Base-by-base conservation (phyloP, 371 early-diverging fungal genomes). In the Lichtheimia corymbifera region DNA sequence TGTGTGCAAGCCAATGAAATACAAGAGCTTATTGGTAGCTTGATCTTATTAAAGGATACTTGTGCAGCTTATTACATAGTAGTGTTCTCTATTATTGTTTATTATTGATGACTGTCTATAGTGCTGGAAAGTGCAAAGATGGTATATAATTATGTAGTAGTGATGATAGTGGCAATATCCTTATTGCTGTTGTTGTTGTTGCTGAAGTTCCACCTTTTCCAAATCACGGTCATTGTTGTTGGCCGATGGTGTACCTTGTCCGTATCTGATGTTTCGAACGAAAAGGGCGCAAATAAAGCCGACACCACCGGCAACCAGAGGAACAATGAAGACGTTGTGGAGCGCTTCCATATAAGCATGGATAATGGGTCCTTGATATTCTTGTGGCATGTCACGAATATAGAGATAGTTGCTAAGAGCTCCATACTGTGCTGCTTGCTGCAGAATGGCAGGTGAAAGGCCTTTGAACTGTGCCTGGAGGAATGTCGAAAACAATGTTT, bases 321-420 rank as follows among this genome's bases (percentile, higher is more conserved):
- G 79, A 3, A 86, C 76, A 20, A 77, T 67, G 68, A 90, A 92
- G 4, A 86, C 74, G 17, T 66, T 69, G 35, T 77, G 80, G 35
- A 92, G 62, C 0, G 89, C 83, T 6, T 65, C 13, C 42, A 81
- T 84, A 61, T 87, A 91, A 1, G 82, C 81, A 50, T 80, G 65
- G 50, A 89, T 71, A 22, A 89, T 67, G 47, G 70, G 63, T 0
- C 20, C 53, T 50, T 79, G 81, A 15, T 76, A 13, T 1, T 76
- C 72, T 3, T 12, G 9, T 28, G 81, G 78, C 67, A 81, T 51
- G 1, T 66, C 52, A 5, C 65, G 62, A 17, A 81, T 73, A 22
- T 53, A 64, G 9, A 76, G 61, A 28, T 71, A 81, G 25, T 77
- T 76, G 6, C 53, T 30, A 20, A 76, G 55, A 14, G 81, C 76